Percentiles rank a stretch among this genome's conserved stretches.
Conservation (phyloP, 345 rosid species). For the Eucalyptus cloeziana region DNA sequence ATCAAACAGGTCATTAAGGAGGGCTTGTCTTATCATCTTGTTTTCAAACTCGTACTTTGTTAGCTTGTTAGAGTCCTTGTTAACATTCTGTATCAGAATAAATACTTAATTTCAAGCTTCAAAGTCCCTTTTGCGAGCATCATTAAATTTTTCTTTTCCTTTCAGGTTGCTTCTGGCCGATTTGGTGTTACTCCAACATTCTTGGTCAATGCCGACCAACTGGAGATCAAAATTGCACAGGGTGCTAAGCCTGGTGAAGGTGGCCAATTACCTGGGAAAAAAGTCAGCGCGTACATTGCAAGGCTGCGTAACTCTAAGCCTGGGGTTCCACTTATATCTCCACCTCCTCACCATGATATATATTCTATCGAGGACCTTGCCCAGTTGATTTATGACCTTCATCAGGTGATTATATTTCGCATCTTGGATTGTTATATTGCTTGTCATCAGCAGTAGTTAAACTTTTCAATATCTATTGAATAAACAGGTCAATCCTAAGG, state of each 20-base stretch:
- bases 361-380: constrained; percentile 99
- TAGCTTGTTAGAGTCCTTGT: background rate
- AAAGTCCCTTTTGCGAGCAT: background rate
- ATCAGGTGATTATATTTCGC: constrained; percentile 55
- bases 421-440: background rate
- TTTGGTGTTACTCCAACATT: constrained; percentile 99
- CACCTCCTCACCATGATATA: constrained; percentile 97
- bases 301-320: constrained; percentile 95
- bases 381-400: constrained; percentile 92
- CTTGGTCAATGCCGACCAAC: constrained; percentile 87
- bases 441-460: background rate
- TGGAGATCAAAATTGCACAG: constrained; percentile 98
- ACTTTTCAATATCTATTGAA: background rate
- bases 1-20: constrained; percentile 72
- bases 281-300: constrained; percentile 97
- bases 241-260: constrained; percentile 99
- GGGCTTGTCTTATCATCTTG: background rate
- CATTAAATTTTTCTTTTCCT: background rate
- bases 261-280: constrained; percentile 96
- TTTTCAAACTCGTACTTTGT: background rate
- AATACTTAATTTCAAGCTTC: background rate
- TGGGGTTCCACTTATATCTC: constrained; percentile 98
- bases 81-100: background rate
- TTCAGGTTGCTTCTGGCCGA: constrained; percentile 98
- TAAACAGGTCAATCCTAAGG: constrained; percentile 80